A percentile compares a stretch with the other conserved stretches of the same genome.
phyloP scores from a whole-genome alignment of 2,329 filamentous ascomycete species.

The Colletotrichum lupini region DNA sequence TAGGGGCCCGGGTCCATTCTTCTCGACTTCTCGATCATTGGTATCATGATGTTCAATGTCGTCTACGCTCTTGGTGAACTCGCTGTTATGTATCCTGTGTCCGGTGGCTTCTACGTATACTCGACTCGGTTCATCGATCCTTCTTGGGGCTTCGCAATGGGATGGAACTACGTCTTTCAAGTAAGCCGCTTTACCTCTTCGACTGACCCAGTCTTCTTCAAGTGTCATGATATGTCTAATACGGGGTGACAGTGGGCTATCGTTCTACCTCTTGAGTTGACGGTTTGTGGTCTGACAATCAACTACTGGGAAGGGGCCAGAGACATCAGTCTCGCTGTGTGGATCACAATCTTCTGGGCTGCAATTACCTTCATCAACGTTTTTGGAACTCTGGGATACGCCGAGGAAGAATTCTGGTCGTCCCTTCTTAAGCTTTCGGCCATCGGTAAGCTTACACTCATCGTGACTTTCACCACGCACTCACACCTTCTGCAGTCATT shows the following conservation, averaged over 20 bases:
- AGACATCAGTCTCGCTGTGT: conserved; percentile 58
- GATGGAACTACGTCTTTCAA: conserved; percentile 61
- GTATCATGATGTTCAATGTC: conserved; percentile 65
- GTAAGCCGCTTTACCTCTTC: background rate
- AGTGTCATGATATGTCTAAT: too few relatives aligned
- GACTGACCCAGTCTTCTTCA: too few relatives aligned
- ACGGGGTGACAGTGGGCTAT: conserved; percentile 47
- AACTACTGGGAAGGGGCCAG: conserved; percentile 55
- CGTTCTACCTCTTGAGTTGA: conserved; percentile 59
- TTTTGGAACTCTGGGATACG: conserved; percentile 59
- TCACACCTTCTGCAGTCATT: conserved; percentile 48
- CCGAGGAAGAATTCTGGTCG: conserved; percentile 69
- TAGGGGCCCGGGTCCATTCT: conserved; percentile 49
- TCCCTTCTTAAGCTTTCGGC: conserved; percentile 60
- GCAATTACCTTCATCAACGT: conserved; percentile 56
- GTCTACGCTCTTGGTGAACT: conserved; percentile 70
- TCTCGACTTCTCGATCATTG: conserved; percentile 59
- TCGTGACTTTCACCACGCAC: rapidly evolving
- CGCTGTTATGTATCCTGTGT: conserved; percentile 66
- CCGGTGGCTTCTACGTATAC: conserved; percentile 69
- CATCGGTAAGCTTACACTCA: conserved; percentile 44
- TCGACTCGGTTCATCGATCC: conserved; percentile 68
- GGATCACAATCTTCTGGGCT: conserved; percentile 65
- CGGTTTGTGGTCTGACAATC: conserved; percentile 61
- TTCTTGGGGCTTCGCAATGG: conserved; percentile 64